Conservation (phyloP, 1,284 basidiomycete genomes). For the Mycosarcoma maydis region DNA sequence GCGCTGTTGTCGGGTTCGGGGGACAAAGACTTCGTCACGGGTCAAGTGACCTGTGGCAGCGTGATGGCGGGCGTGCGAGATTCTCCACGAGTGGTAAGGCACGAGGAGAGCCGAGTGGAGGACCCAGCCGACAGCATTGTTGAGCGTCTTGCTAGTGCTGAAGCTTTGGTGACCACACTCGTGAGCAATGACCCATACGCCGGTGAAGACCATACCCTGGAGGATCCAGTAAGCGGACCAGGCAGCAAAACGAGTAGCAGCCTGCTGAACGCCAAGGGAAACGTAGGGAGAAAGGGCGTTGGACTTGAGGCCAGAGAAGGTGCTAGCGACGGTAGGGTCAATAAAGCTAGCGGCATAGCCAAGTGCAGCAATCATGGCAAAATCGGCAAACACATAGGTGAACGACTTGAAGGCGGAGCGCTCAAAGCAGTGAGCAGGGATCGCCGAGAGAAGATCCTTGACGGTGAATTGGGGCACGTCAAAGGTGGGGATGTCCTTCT, state of each 20-base stretch:
- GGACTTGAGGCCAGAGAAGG: slow-evolving; percentile 44
- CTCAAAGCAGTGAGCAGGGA: slow-evolving; percentile 91
- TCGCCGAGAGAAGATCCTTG: slow-evolving; percentile 85
- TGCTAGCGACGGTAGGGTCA: slow-evolving; percentile 69
- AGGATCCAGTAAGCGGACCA: slow-evolving; percentile 86
- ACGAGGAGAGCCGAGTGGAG: slow-evolving; percentile 93
- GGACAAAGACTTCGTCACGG: slow-evolving; percentile 96
- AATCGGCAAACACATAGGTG: slow-evolving; percentile 83
- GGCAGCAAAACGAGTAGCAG: slow-evolving; percentile 75
- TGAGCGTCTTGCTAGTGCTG: slow-evolving; percentile 91
- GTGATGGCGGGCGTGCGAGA: slow-evolving; percentile 95
- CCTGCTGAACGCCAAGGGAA: slow-evolving; percentile 75
- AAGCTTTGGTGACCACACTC: slow-evolving; percentile 88
- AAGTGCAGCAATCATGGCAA: slow-evolving; percentile 75
- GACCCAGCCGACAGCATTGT: slow-evolving; percentile 93
- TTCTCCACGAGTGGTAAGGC: slow-evolving; percentile 97
- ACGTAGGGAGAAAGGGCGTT: slow-evolving; percentile 67
- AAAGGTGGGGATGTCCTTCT: slow-evolving; percentile 68
- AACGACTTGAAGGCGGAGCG: slow-evolving; percentile 86
- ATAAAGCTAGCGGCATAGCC: slow-evolving; percentile 78
- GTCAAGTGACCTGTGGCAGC: slow-evolving; percentile 94
- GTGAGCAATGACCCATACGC: slow-evolving; percentile 87
- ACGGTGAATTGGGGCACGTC: slow-evolving; percentile 82
- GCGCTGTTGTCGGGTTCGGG: slow-evolving; percentile 80
- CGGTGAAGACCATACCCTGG: slow-evolving; percentile 88